Percentiles rank a stretch among this genome's conserved stretches.
Evolutionary conservation across 306 rosid genomes (phyloP).

Genomic region (Prunus fruticosa): DNA sequence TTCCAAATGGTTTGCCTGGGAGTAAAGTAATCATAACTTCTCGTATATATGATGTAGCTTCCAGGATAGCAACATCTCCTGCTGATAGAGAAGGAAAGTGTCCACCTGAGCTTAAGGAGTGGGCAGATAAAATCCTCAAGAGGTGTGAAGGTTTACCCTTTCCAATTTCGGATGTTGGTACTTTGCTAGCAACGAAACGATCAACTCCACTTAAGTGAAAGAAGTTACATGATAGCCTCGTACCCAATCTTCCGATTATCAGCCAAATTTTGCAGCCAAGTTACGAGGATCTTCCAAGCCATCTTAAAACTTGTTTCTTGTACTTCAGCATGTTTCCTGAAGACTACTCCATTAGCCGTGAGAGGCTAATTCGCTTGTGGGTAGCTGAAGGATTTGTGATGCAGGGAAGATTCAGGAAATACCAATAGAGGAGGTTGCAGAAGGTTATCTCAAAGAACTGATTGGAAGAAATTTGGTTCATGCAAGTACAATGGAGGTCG

Average conservation of each 20-base stretch:
- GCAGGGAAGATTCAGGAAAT: background rate
- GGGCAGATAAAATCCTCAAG: background rate
- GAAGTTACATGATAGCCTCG: background rate
- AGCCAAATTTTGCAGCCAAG: background rate
- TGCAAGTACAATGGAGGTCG: background rate
- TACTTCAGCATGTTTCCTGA: slow-evolving; percentile 1
- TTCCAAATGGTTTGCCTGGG: slow-evolving; percentile 10
- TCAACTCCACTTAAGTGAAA: background rate
- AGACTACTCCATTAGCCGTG: slow-evolving; percentile 1
- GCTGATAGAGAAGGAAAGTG: background rate
- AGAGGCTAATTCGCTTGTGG: slow-evolving; percentile 15
- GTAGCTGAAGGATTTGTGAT: background rate
- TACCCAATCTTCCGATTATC: background rate
- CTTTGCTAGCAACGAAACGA: background rate
- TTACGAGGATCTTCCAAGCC: slow-evolving; percentile 1
- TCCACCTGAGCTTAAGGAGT: background rate
- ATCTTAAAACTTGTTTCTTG: slow-evolving; percentile 6
- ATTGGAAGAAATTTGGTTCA: slow-evolving; percentile 8
- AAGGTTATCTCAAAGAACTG: background rate
- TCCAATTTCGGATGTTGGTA: background rate
- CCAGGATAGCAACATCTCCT: background rate
- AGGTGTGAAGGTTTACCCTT: slow-evolving; percentile 8
- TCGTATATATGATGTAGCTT: background rate
- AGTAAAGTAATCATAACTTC: slow-evolving; percentile 10
- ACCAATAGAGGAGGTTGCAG: background rate